Base-by-base conservation (phyloP, 768 basidiomycete genomes). In the Lyophyllum shimeji region DNA sequence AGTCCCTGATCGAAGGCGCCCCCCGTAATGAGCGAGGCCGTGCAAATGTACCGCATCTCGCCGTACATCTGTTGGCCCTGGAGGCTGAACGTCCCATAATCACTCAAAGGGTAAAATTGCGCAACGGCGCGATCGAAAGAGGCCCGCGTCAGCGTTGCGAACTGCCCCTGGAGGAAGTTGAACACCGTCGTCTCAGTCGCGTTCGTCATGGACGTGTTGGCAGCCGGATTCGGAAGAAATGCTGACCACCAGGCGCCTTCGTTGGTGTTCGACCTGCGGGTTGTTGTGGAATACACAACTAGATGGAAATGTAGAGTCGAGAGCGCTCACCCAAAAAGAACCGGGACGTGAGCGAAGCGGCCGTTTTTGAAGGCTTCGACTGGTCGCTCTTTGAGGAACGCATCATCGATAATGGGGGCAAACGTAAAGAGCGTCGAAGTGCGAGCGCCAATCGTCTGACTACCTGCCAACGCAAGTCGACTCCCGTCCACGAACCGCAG, bases 41-140 rank as follows among this genome's bases (percentile, higher is more conserved):
- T 72, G 55, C 77, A 78, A n/a, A 78, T 76, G 48, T 75, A 77
- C 47, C 77, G 60, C 50, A 68, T 68, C 53, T 78, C 77, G 25
- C 77, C 77, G 56, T 77, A 78, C 74, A 78, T 77, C 57, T 76
- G 74, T 47, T 76, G 74, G 8, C 70, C 75, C 56, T 76, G 75
- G 8, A 74, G 64, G 51, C 73, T 72, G 31, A 75, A 68, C 7
- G 71, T 74, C 11, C 57, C 63, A 31, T 65, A 78, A 40, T 67
- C 66, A 5, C 58, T 51, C 20, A 76, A 55, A 0, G 77, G 74
- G 53, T 78, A 78, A 7, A 69, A 60, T 5, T 60, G 54, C 8
- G 42, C 27, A n/a, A 76, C 40, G n/a, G 70, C 72, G 7, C 58
- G 49, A 23, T 68, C 52, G 47, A 76, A 69, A 1, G 75, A 69